Conservation (phyloP, 83 land plant species). For the Thuja plicata region DNA sequence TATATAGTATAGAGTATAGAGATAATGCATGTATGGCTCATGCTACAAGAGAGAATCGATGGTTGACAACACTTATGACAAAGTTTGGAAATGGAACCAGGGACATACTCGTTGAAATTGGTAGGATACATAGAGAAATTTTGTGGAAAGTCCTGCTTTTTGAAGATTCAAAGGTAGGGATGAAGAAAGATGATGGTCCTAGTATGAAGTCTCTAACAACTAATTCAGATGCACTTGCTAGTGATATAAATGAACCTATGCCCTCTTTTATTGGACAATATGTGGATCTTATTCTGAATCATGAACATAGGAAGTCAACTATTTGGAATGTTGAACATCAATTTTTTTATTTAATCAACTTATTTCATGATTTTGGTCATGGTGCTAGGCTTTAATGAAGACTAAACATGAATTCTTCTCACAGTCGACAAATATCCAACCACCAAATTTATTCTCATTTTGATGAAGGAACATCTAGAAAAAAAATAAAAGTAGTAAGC, state of each 20-base stretch:
- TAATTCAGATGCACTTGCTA: slow-evolving; percentile 26
- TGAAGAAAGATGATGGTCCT: slow-evolving; percentile 43
- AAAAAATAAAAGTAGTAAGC: slow-evolving; percentile 50
- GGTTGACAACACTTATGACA: slow-evolving; percentile 85
- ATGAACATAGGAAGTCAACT: slow-evolving; percentile 65
- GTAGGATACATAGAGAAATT: slow-evolving; percentile 76
- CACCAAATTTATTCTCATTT: slow-evolving; percentile 37
- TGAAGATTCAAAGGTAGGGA: slow-evolving; percentile 75
- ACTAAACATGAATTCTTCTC: slow-evolving; percentile 30
- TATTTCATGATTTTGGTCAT: slow-evolving; percentile 87
- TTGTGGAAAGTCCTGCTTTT: slow-evolving; percentile 86
- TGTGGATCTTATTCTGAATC: slow-evolving; percentile 77
- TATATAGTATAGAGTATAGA: too few relatives aligned
- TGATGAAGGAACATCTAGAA: slow-evolving; percentile 26
- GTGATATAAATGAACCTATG: slow-evolving; percentile 70
- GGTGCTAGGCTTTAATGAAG: slow-evolving; percentile 52
- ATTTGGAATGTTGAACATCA: slow-evolving; percentile 85
- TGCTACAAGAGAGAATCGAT: slow-evolving; percentile 76
- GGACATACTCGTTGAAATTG: slow-evolving; percentile 81
- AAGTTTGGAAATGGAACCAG: slow-evolving; percentile 81
- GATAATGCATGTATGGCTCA: slow-evolving; percentile 74
- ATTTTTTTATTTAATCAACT: slow-evolving; percentile 68
- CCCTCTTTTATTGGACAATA: slow-evolving; percentile 73
- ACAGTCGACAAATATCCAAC: slow-evolving; percentile 27
- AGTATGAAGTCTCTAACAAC: slow-evolving; percentile 38